Base-by-base conservation (phyloP, 768 basidiomycete genomes). In the Xerocomus potaroensis region DNA sequence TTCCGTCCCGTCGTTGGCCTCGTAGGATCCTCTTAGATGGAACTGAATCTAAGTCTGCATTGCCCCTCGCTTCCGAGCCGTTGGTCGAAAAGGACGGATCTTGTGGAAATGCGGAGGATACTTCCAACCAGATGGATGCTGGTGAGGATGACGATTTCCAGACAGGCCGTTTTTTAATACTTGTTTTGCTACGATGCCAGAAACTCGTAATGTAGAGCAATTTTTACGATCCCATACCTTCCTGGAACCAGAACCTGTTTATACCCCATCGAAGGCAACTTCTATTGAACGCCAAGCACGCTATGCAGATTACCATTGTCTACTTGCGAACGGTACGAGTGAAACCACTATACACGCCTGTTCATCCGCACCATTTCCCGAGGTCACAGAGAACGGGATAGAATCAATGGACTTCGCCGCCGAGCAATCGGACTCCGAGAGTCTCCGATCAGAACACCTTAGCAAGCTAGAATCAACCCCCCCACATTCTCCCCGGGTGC, bases 1-100 rank as follows among this genome's bases (percentile, higher is more conserved):
- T 62, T 8, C 61, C 61, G 1, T 49, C 50, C 8, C 51, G 60
- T 18, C 60, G 50, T 26, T 30, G 56, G 24, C 61, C 62, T 24
- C 62, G 56, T 9, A 51, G 56, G 7, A 29, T 59, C 27, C 2
- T 56, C 18, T 9, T 31, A 11, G 39, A 42, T 33, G 22, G 5
- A n/a, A 1, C 41, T n/a, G 47, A n/a, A n/a, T n/a, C n/a, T n/a
- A n/a, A n/a, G n/a, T 45, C 27, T n/a, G 12, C 1, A 18, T 34
- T 32, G 6, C 40, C 43, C 4, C 26, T 23, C 34, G 10, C 19
- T 40, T 16, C 36, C 1, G 41, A 51, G 33, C 4, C n/a, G n/a
- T 12, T 33, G 1, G 35, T 9, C 0, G 37, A 31, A 34, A 43
- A 32, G 14, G 3, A 6, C 19, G 36, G 10, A n/a, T 33, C 31